Conservation (phyloP, 805 yeast species). For the Hanseniaspora singularis region DNA sequence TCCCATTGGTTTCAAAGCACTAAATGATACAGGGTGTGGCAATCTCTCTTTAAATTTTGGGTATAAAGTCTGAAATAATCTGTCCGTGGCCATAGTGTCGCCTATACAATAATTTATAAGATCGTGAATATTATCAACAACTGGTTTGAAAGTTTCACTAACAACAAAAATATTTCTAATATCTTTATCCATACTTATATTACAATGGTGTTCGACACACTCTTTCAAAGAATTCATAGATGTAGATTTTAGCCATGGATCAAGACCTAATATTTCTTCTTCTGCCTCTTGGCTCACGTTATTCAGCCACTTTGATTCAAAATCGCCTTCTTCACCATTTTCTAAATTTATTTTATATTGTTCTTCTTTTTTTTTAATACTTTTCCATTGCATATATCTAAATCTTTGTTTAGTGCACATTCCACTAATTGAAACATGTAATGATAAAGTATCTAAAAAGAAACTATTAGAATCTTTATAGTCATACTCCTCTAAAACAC, state of each 20-base stretch:
- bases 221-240: conserved; percentile 68
- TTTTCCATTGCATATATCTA: conserved; percentile 40
- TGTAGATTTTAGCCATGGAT: conserved; percentile 78
- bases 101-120: conserved; percentile 72
- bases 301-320: conserved; percentile 17
- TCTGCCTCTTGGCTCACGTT: conserved; percentile 19
- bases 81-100: conserved; percentile 68
- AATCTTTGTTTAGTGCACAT: conserved; percentile 87
- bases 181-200: conserved; percentile 51
- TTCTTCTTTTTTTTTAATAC: conserved; percentile 33
- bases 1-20: conserved; percentile 66
- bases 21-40: conserved; percentile 92
- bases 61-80: conserved; percentile 52
- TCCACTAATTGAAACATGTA: conserved; percentile 83
- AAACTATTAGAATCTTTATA: conserved; percentile 57
- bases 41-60: conserved; percentile 56
- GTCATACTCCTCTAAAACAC: conserved; percentile 72
- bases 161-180: conserved; percentile 52
- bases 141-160: conserved; percentile 39
- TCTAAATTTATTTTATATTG: conserved; percentile 13
- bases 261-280: conserved; percentile 32
- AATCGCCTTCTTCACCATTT: conserved; percentile 18
- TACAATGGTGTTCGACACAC: conserved; percentile 70
- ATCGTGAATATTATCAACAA: conserved; percentile 44
- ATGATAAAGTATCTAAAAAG: conserved; percentile 80